A percentile compares a stretch with the other conserved stretches of the same genome.
Evolutionary conservation across 2,329 filamentous ascomycete genomes (phyloP).

Genomic region (Nectriaceae sp.): DNA sequence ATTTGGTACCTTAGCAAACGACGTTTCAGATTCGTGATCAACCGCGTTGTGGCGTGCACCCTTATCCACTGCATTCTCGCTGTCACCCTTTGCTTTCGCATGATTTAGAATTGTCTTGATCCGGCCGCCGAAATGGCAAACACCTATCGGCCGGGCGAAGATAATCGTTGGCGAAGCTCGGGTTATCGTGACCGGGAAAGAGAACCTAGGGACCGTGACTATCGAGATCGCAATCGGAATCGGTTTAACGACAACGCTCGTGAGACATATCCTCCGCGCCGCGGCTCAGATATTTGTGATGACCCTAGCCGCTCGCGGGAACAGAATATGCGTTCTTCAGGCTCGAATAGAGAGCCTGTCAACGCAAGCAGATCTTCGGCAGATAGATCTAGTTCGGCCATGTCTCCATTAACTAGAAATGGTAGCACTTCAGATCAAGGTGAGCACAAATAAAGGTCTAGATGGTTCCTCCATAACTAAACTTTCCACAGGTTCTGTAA

Average conservation of each 20-base stretch:
- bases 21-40: no score
- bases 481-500: conserved; percentile 7
- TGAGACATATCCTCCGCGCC: conserved; percentile 6
- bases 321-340: not conserved
- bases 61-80: no score
- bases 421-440: conserved; percentile 17
- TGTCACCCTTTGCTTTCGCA: not conserved
- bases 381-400: conserved; percentile 3
- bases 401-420: conserved; percentile 2
- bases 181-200: conserved; percentile 11
- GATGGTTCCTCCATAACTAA: not conserved
- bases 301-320: conserved; percentile 9
- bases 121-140: conserved; percentile 17
- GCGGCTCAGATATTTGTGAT: conserved; percentile 11
- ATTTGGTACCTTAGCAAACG: no score
- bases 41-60: no score
- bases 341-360: not conserved
- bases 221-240: conserved; percentile 13
- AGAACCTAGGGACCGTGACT: conserved; percentile 7
- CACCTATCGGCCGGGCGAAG: conserved; percentile 11
- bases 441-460: conserved; percentile 5
- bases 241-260: conserved; percentile 7
- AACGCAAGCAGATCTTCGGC: not conserved
- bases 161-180: conserved; percentile 4
- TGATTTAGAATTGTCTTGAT: not conserved